phyloP scores from a whole-genome alignment of 352 stramenopile genomes.

The Thalassiosira hispida region DNA sequence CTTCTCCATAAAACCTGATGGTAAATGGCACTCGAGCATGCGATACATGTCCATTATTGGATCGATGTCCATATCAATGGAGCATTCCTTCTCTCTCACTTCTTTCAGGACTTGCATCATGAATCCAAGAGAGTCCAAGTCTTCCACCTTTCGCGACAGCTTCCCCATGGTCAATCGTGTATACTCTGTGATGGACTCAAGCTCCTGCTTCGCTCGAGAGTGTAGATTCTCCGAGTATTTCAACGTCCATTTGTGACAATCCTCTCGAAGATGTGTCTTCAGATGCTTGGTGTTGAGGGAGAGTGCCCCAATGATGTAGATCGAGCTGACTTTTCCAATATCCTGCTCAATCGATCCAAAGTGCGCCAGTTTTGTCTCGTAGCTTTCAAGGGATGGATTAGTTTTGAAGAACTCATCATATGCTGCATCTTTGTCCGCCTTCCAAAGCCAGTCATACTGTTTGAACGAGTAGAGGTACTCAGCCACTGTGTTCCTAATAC shows the following conservation, averaged over 20 bases:
- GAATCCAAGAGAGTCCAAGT: slow-evolving; percentile 95
- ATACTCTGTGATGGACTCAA: slow-evolving; percentile 94
- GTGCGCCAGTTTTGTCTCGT: slow-evolving; percentile 95
- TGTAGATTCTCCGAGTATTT: slow-evolving; percentile 98
- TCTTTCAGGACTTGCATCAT: slow-evolving; percentile 98
- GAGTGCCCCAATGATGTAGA: slow-evolving; percentile 96
- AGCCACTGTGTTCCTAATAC: slow-evolving; percentile 95
- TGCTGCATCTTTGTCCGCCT: slow-evolving; percentile 94
- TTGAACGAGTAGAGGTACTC: slow-evolving; percentile 95
- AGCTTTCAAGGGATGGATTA: slow-evolving; percentile 94
- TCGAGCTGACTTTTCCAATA: slow-evolving; percentile 89
- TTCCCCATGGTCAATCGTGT: slow-evolving; percentile 88
- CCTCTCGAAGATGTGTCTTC: slow-evolving; percentile 95
- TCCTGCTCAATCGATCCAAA: slow-evolving; percentile 95
- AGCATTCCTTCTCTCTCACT: slow-evolving; percentile 95
- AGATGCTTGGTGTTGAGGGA: slow-evolving; percentile 96
- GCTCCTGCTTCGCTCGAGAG: slow-evolving; percentile 89
- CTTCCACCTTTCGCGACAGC: slow-evolving; percentile 90
- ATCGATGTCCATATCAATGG: slow-evolving; percentile 98
- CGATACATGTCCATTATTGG: slow-evolving; percentile 98
- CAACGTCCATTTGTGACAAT: slow-evolving; percentile 96
- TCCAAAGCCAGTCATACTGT: slow-evolving; percentile 98
- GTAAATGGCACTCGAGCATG: slow-evolving; percentile 90
- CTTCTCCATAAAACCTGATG: slow-evolving; percentile 97
- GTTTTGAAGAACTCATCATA: slow-evolving; percentile 95